Conservation (phyloP, 2,329 filamentous ascomycete genomes). For the Clonostachys chloroleuca region DNA sequence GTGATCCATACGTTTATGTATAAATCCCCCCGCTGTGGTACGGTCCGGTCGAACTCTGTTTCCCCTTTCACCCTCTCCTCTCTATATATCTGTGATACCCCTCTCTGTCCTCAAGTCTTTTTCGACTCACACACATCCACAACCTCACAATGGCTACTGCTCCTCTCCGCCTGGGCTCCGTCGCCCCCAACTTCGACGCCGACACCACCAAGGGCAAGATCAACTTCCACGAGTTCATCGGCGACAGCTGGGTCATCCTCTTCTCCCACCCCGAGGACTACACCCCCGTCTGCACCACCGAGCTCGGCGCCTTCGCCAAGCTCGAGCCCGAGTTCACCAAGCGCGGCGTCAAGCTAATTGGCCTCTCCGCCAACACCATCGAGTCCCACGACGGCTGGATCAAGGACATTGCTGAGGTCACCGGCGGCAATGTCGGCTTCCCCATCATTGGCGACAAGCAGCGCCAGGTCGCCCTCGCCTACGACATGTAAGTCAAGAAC, state of each 20-base stretch:
- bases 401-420: constrained; percentile 79
- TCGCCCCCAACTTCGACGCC: constrained; percentile 78
- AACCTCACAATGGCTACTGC: constrained; percentile 21
- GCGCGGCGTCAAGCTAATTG: constrained; percentile 87
- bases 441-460: constrained; percentile 80
- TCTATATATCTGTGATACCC: constrained; percentile 1
- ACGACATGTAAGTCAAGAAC: constrained; percentile 60
- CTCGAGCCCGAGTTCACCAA: constrained; percentile 83
- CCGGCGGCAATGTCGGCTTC: constrained; percentile 65
- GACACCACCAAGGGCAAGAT: constrained; percentile 75
- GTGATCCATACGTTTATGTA: neutral
- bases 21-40: neutral
- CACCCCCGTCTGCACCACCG: constrained; percentile 93
- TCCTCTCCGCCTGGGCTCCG: constrained; percentile 57
- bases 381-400: constrained; percentile 85
- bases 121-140: neutral
- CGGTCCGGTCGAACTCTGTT: neutral
- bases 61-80: constrained; percentile 1
- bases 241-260: constrained; percentile 74
- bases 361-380: constrained; percentile 82
- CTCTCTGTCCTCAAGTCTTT: neutral
- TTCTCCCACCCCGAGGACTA: constrained; percentile 89
- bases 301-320: constrained; percentile 90
- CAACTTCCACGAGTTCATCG: constrained; percentile 79
- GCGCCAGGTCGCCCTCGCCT: constrained; percentile 69